Percentiles rank a stretch among this genome's conserved stretches.
Conservation (phyloP, 805 yeast species). For the Yarrowia sp. region DNA sequence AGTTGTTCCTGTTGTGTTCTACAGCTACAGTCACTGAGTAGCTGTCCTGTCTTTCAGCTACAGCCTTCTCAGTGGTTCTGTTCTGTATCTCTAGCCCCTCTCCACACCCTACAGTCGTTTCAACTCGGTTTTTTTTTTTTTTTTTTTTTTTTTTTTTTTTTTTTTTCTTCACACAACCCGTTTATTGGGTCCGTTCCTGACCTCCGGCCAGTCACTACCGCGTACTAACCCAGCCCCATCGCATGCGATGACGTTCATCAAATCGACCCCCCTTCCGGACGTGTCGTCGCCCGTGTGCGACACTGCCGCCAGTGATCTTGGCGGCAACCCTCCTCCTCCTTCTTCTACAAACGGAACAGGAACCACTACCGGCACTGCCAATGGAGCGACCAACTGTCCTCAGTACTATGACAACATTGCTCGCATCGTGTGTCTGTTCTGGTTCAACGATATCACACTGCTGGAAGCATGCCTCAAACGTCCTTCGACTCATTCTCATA, state of each 20-base stretch:
- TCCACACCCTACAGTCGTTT: no score
- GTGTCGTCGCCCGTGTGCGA: conserved; percentile 9
- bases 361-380: conserved; percentile 16
- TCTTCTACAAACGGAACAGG: background rate
- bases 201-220: no score
- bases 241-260: conserved; percentile 7
- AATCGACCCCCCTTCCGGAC: conserved; percentile 1
- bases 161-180: no score
- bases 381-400: conserved; percentile 16
- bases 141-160: no score
- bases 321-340: background rate
- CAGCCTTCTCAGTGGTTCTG: no score
- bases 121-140: no score
- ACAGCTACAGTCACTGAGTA: no score
- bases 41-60: no score
- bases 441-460: conserved; percentile 34
- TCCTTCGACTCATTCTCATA: background rate
- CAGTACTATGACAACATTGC: conserved; percentile 34
- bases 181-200: no score
- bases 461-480: conserved; percentile 19
- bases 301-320: conserved; percentile 8
- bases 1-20: no score
- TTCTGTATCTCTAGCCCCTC: no score
- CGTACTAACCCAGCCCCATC: no score
- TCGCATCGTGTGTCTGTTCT: conserved; percentile 37